Base-by-base conservation (phyloP, 192 early-diverging fungal species). In the Coemansia sp. region DNA sequence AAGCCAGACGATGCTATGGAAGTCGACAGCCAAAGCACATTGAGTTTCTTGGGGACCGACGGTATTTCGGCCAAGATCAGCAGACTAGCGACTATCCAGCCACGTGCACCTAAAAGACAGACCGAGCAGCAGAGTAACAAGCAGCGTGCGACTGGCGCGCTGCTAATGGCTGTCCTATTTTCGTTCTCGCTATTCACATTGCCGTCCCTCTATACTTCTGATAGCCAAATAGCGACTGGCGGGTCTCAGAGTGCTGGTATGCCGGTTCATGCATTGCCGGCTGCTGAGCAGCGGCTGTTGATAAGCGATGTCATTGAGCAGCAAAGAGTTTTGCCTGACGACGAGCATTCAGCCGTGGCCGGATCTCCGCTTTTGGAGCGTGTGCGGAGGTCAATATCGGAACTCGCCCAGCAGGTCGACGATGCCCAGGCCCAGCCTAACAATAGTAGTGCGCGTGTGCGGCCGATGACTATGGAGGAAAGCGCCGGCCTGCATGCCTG, bases 131-230 rank as follows among this genome's bases (percentile, higher is more conserved):
- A 36, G 5, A 64, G 20, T 39, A 20, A 34, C 62, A 70, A 63
- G 62, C 79, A 74, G 49, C 73, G 68, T 15, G 53, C 73, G 12
- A 75, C 74, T 1, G 73, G 80, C 2, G 73, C 75, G 6, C 38
- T 83, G 18, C 64, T 83, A 18, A 85, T 93, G 94, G 90, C 91
- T 11, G 83, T 94, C 52, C 72, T 95, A 33, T 93, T 95, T 68
- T 95, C 94, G 44, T 92, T 95, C 75, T 90, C 92, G 39, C 55
- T 94, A 69, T 89, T 96, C 46, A 88, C 91, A 52, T 73, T 95
- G 63, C 93, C 93, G 0, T 85, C 86, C 10, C 63, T 87, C 38
- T 83, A 80, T 24, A 64, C 71, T 5, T 44, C 66, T 24, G 58
- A 79, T 22, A 79, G 52, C 62, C 69, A 68, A 71, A 52, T 85